phyloP scores from a whole-genome alignment of 139 green algal genomes.

The Chlorella sp. region DNA sequence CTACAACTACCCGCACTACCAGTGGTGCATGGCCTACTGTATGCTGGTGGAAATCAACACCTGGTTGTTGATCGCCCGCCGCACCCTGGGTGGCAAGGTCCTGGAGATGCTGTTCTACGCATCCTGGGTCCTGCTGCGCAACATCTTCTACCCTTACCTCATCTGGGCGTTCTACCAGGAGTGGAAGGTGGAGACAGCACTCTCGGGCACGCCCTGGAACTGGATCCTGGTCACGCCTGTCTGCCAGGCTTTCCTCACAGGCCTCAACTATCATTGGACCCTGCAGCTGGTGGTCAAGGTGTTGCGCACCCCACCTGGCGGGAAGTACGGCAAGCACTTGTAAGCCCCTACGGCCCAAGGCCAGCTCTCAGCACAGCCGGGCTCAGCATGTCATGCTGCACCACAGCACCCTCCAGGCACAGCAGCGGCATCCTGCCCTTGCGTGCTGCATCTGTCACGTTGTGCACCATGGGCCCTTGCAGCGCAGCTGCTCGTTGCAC shows the following conservation, averaged over 20 bases:
- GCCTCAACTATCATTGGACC: background rate
- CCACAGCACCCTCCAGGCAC: too few relatives aligned
- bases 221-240: conserved; percentile 33
- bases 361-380: too few relatives aligned
- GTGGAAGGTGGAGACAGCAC: conserved; percentile 24
- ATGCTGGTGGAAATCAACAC: conserved; percentile 51
- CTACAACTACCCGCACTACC: conserved; percentile 45
- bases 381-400: too few relatives aligned
- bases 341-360: too few relatives aligned
- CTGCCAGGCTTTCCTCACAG: conserved; percentile 34
- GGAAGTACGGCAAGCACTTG: background rate
- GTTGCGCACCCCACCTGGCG: too few relatives aligned
- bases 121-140: conserved; percentile 44
- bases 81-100: conserved; percentile 9
- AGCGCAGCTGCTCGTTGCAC: too few relatives aligned
- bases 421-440: too few relatives aligned
- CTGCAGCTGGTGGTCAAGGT: background rate
- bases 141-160: conserved; percentile 50
- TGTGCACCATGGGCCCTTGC: too few relatives aligned
- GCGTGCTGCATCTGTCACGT: too few relatives aligned
- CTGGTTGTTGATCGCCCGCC: conserved; percentile 49
- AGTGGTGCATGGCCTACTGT: conserved; percentile 41
- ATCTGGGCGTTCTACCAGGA: conserved; percentile 41
- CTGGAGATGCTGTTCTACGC: conserved; percentile 35
- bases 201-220: conserved; percentile 31